Evolutionary conservation across 805 yeast genomes (phyloP), one percentile per base, ranked within the genome.

Genomic region (Cyberlindnera xishuangbannaensis): DNA sequence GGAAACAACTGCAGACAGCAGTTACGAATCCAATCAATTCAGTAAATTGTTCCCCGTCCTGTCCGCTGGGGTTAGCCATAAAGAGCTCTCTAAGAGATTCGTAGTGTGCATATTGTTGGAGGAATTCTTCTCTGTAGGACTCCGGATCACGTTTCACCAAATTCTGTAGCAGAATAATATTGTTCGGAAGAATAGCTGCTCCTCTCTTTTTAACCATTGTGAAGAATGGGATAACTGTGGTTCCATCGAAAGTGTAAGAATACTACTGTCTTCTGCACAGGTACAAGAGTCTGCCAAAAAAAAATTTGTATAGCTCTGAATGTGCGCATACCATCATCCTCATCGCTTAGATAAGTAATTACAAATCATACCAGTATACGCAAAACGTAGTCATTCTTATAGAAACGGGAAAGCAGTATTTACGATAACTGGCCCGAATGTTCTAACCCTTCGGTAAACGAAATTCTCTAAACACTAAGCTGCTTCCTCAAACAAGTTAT

Each of bases 91-190:
- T 68, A 38, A 87, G 63, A 3, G 97, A 83, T 55, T 82, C 87
- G 59, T 92, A 92, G 58, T 92, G 97, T 33, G 92, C 75, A 55
- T 81, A 86, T 56, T 92, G 98, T 50, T 87, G 92, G 25, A 82
- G 58, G 58, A 92, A 92, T 59, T 92, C 99, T 59, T 92, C 98
- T 39, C 77, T 76, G 56, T 92, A 92, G 0, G 97, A 88, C 48
- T 74, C 83, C 2, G 98, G 97, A 57, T 92, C 98, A 50, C 97
- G 71, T 48, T 88, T 81, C 8, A 92, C 95, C 44, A 92, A 69
- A 58, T 92, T 92, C 62, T 92, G 98, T 40, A 92, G 63, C 42
- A 90, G 65, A 24, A 94, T 88, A 54, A 92, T 83, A 60, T 92
- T 92, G 14, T 87, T 83, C 9, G 97, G 97, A 55, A 90, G 66